phyloP scores from a whole-genome alignment of 2,329 filamentous ascomycete species.

The Pseudocercospora fuligena region DNA sequence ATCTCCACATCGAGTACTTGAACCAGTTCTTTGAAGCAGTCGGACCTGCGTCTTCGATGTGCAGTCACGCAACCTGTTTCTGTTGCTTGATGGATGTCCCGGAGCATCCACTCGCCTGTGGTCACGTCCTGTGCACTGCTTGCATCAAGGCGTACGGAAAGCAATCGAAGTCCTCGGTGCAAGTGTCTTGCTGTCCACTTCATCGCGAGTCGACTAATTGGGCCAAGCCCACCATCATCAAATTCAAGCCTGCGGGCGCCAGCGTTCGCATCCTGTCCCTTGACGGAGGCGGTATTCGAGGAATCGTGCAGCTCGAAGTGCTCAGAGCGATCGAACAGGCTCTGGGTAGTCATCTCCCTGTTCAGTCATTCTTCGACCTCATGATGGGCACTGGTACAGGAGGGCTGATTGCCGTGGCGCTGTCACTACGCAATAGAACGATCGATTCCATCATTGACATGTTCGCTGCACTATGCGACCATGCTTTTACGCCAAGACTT shows the following conservation, averaged over 20 bases:
- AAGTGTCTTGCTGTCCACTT: conserved; percentile 43
- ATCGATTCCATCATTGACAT: conserved; percentile 47
- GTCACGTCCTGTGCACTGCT: conserved; percentile 52
- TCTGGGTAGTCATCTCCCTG: conserved; percentile 46
- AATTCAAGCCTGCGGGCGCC: conserved; percentile 36
- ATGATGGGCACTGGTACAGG: conserved; percentile 55
- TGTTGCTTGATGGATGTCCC: conserved; percentile 52
- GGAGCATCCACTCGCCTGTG: conserved; percentile 51
- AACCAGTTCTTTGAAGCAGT: conserved; percentile 47
- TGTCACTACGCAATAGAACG: conserved; percentile 46
- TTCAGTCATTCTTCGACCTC: conserved; percentile 56
- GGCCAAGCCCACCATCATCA: conserved; percentile 42
- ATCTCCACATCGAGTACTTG: conserved; percentile 39
- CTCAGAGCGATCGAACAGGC: conserved; percentile 48
- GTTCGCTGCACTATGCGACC: conserved; percentile 46
- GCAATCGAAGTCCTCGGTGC: conserved; percentile 33
- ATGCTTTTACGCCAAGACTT: conserved; percentile 50
- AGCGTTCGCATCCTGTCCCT: conserved; percentile 38
- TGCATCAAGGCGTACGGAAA: conserved; percentile 47
- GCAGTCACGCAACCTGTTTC: conserved; percentile 49
- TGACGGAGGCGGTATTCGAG: conserved; percentile 52
- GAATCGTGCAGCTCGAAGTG: conserved; percentile 53
- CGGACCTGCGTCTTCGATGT: conserved; percentile 43
- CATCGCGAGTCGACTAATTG: conserved; percentile 38
- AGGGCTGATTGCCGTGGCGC: conserved; percentile 51